phyloP scores from a whole-genome alignment of 2,329 filamentous ascomycete species.

The Remersonia thermophila region DNA sequence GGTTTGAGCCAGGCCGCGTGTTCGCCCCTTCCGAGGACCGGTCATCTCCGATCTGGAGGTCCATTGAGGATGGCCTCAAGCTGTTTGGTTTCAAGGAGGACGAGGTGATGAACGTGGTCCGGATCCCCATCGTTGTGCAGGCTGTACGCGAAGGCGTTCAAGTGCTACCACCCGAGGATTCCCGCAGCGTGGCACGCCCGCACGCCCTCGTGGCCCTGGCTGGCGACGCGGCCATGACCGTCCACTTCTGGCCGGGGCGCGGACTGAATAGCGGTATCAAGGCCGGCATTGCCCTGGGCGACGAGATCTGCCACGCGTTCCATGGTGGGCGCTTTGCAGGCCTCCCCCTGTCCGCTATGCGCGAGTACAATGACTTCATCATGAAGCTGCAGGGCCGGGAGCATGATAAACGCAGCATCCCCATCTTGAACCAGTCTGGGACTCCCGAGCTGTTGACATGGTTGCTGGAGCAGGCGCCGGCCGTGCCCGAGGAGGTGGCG shows the following conservation, averaged over 20 bases:
- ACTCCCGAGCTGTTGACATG: slow-evolving; percentile 24
- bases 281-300: slow-evolving; percentile 23
- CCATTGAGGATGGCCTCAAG: slow-evolving; percentile 25
- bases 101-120: slow-evolving; percentile 25
- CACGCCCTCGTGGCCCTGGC: slow-evolving; percentile 24
- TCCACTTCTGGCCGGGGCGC: slow-evolving; percentile 26
- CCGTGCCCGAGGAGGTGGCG: slow-evolving; percentile 22
- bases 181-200: slow-evolving; percentile 17
- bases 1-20: slow-evolving; percentile 21
- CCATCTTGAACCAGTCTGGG: slow-evolving; percentile 25
- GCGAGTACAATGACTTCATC: slow-evolving; percentile 25
- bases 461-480: slow-evolving; percentile 22
- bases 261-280: slow-evolving; percentile 27
- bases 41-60: slow-evolving; percentile 21
- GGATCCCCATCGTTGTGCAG: slow-evolving; percentile 26
- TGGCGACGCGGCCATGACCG: slow-evolving; percentile 26
- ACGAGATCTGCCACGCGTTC: slow-evolving; percentile 25
- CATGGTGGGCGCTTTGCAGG: slow-evolving; percentile 21
- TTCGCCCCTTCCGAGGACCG: slow-evolving; percentile 24
- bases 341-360: slow-evolving; percentile 20
- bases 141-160: slow-evolving; percentile 24
- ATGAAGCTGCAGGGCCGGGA: slow-evolving; percentile 24
- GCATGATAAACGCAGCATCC: slow-evolving; percentile 26
- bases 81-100: slow-evolving; percentile 25
- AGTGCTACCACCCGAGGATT: slow-evolving; percentile 18